Evolutionary conservation across 1,284 basidiomycete species (phyloP), one percentile per base, ranked within the genome.

Genomic region (Crucibulum parvulum): DNA sequence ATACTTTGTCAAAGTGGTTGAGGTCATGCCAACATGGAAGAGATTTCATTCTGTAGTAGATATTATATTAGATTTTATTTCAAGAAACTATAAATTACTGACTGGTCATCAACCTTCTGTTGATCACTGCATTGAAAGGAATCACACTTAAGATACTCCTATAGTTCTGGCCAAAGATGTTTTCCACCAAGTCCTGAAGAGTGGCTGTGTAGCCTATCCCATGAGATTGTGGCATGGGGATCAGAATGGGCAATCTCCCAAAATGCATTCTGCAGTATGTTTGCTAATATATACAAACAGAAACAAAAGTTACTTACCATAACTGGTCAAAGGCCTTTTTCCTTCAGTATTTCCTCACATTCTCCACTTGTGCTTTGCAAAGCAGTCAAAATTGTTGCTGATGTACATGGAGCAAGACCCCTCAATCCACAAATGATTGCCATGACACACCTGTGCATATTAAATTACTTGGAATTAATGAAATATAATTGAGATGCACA

Each of bases 11-110:
- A 52, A 79, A 78, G 57, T 80, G 77, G 47, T 74, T 72, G 2
- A 81, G 59, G 15, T 64, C 60, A 2, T 59, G 60, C 77, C 78
- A 80, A 10, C 65, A 46, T 0, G 75, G 74, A 45, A 77, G 56
- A 7, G 24, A 37, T 36, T 59, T 34, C 16, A 61, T 11, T 57
- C 54, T 57, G 39, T 39, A 4, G 63, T 31, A 53, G 13, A 47
- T 2, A 5, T 43, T 3, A 13, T 43, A 16, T 13, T 43, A 13
- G 39, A 41, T 41, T 9, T 9, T 41, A 41, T 43, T 16, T 16
- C 41, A 43, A 43, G 41, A 31, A 4, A 31, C 5, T 31, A 31
- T 31, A 5, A 31, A 5, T 31, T 31, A 31, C 41, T 13, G 13
- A 43, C 41, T 43, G 41, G 41, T 43, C 16, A 43, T 43, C 41